Evolutionary conservation across 257 asterid species (phyloP).

Genomic region (Galeopsis tetrahit): DNA sequence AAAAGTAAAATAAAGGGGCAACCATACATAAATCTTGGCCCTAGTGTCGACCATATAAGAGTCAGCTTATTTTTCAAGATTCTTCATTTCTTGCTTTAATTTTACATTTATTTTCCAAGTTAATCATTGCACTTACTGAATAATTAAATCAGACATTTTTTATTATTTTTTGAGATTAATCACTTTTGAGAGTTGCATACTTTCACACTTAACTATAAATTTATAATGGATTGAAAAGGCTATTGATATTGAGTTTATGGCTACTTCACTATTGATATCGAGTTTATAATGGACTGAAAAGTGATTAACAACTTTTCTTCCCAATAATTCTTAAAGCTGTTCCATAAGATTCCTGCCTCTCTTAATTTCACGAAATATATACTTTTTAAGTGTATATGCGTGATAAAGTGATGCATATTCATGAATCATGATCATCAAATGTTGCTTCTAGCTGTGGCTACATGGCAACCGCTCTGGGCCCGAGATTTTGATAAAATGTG

Average conservation of each 20-base stretch:
- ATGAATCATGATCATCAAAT: constrained; percentile 43
- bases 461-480: too few relatives aligned
- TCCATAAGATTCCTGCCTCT: constrained; percentile 43
- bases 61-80: constrained; percentile 43
- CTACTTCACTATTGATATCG: too few relatives aligned
- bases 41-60: constrained; percentile 31
- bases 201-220: constrained; percentile 35
- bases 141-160: constrained; percentile 22
- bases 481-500: too few relatives aligned
- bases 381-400: constrained; percentile 46
- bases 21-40: neutral
- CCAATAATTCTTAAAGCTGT: constrained; percentile 55
- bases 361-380: constrained; percentile 36
- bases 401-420: constrained; percentile 56
- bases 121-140: constrained; percentile 37
- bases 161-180: too few relatives aligned
- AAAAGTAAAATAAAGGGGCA: constrained; percentile 38
- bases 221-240: constrained; percentile 39
- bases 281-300: constrained; percentile 39
- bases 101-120: constrained; percentile 29
- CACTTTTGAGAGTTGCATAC: constrained; percentile 34
- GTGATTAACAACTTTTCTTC: constrained; percentile 47
- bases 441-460: constrained; percentile 20
- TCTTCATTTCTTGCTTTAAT: constrained; percentile 46
- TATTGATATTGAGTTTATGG: constrained; percentile 30